A percentile compares a stretch with the other conserved stretches of the same genome.
Conservation (phyloP, 139 green algal species). For the Diplosphaera chodatii region DNA sequence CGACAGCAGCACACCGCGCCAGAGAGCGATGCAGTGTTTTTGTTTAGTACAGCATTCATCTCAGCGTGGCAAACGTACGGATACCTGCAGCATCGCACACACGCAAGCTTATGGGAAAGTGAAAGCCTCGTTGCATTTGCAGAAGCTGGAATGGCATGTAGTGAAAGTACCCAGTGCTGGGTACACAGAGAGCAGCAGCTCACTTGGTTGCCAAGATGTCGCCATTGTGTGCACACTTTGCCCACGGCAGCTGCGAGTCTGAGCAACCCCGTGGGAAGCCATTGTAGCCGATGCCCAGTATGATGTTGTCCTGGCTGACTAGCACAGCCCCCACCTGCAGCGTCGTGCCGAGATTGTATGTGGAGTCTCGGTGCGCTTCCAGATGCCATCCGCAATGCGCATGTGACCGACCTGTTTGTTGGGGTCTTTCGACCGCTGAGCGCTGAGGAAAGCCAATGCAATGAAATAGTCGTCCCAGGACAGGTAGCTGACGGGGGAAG, state of each 20-base stretch:
- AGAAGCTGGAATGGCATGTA: too few relatives aligned
- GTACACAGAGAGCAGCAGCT: neutral
- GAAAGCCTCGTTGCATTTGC: too few relatives aligned
- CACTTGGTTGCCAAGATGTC: neutral
- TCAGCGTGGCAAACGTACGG: slow-evolving; percentile 92
- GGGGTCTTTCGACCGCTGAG: slow-evolving; percentile 93
- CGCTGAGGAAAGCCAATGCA: slow-evolving; percentile 88
- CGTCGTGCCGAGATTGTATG: neutral
- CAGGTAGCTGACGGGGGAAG: slow-evolving; percentile 86
- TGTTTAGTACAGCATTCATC: slow-evolving; percentile 98
- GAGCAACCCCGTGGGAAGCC: slow-evolving; percentile 93
- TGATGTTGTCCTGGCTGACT: slow-evolving; percentile 80
- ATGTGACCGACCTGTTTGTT: slow-evolving; percentile 81
- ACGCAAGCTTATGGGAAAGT: too few relatives aligned
- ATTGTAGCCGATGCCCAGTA: slow-evolving; percentile 99
- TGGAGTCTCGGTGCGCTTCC: neutral
- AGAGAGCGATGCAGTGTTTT: slow-evolving; percentile 65
- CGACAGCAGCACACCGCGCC: slow-evolving; percentile 42
- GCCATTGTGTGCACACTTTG: slow-evolving; percentile 49
- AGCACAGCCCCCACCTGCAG: slow-evolving; percentile 81
- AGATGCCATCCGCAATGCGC: neutral
- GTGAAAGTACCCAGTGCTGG: too few relatives aligned
- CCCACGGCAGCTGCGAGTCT: slow-evolving; percentile 83
- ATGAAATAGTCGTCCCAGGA: slow-evolving; percentile 99
- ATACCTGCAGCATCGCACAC: slow-evolving; percentile 59